A percentile compares a stretch with the other conserved stretches of the same genome.
phyloP scores from a whole-genome alignment of 2,329 filamentous ascomycete genomes.

The Zopfia rhizophila region DNA sequence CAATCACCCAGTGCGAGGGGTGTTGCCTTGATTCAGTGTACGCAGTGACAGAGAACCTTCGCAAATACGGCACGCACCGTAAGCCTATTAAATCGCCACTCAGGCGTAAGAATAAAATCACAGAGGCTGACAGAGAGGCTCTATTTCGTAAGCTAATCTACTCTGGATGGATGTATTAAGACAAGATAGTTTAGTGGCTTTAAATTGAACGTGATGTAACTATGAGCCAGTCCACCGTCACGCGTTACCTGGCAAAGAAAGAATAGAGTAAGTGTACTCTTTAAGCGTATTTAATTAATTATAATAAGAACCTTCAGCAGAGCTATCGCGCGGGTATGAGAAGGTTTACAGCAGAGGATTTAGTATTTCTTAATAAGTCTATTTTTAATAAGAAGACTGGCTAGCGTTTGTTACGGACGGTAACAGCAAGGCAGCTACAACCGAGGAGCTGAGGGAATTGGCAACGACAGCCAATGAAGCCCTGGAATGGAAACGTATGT shows the following conservation, averaged over 20 bases:
- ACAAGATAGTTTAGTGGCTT: conserved; percentile 5
- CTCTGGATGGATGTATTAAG: conserved; percentile 7
- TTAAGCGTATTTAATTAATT: not conserved
- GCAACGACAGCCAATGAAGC: too few species aligned
- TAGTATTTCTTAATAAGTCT: conserved; percentile 4
- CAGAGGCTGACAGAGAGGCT: conserved; percentile 3
- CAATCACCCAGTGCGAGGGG: too few species aligned
- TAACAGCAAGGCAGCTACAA: too few species aligned
- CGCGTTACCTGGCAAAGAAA: too few species aligned
- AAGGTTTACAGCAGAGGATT: conserved; percentile 1
- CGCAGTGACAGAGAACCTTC: too few species aligned
- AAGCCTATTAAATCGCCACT: too few species aligned
- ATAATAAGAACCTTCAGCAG: conserved; percentile 1
- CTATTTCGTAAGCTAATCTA: conserved; percentile 2
- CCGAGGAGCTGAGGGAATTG: too few species aligned
- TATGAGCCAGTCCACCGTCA: conserved; percentile 3
- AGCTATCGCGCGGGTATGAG: conserved; percentile 1
- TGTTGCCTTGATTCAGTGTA: too few species aligned
- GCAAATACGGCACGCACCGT: too few species aligned
- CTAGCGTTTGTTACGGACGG: too few species aligned
- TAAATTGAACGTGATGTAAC: not conserved
- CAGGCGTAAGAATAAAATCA: not conserved
- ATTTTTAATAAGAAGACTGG: conserved; percentile 9
- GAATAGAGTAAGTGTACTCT: conserved; percentile 1
- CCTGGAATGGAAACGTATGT: too few species aligned